Evolutionary conservation across 2,329 filamentous ascomycete species (phyloP).

Genomic region (Fusarium burgessii): DNA sequence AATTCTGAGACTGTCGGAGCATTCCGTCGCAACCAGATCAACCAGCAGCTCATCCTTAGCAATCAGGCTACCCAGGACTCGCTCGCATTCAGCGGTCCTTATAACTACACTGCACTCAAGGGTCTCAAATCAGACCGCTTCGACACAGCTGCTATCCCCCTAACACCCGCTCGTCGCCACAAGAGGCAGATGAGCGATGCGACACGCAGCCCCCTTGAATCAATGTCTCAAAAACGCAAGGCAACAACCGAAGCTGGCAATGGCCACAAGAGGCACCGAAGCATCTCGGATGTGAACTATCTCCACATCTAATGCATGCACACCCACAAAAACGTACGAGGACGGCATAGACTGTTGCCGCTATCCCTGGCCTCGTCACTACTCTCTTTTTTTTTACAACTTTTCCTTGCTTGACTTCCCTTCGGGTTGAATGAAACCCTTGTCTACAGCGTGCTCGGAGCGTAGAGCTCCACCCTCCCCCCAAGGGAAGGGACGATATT

Average conservation of each 20-base stretch:
- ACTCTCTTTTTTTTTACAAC: constrained; percentile 34
- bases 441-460: constrained; percentile 38
- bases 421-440: constrained; percentile 35
- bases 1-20: constrained; percentile 77
- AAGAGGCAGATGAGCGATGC: constrained; percentile 61
- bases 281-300: constrained; percentile 67
- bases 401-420: constrained; percentile 33
- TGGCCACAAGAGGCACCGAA: constrained; percentile 68
- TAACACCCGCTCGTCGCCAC: constrained; percentile 74
- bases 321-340: constrained; percentile 56
- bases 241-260: constrained; percentile 58
- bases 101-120: constrained; percentile 70
- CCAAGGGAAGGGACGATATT: constrained; percentile 30
- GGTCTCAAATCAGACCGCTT: constrained; percentile 75
- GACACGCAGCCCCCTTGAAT: constrained; percentile 63
- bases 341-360: constrained; percentile 57
- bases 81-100: constrained; percentile 70
- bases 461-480: constrained; percentile 33
- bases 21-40: constrained; percentile 78
- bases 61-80: constrained; percentile 72
- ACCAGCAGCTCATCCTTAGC: constrained; percentile 70
- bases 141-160: constrained; percentile 73
- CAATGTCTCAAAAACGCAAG: constrained; percentile 66
- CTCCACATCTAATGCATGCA: constrained; percentile 56
- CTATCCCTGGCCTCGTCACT: constrained; percentile 59